Conservation (phyloP, 1,284 basidiomycete genomes). For the Trichosporon coremiiforme region DNA sequence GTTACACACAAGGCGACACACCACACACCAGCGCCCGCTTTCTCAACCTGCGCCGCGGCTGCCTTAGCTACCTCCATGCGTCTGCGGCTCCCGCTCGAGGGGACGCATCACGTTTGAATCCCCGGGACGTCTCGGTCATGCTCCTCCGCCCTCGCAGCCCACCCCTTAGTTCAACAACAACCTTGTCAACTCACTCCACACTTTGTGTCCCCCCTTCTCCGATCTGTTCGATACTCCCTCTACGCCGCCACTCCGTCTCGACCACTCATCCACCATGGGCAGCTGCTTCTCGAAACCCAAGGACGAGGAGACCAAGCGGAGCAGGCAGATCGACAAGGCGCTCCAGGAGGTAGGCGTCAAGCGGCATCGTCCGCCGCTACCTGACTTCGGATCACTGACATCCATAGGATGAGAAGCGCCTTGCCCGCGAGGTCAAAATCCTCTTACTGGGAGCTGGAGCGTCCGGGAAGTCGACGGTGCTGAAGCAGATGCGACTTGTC, state of each 20-base stretch:
- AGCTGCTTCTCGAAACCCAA: slow-evolving; percentile 65
- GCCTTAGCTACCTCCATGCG: neutral
- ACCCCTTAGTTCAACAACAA: neutral
- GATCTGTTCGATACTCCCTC: slow-evolving; percentile 1
- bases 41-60: neutral
- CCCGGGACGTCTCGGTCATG: slow-evolving; percentile 4
- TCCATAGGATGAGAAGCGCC: slow-evolving; percentile 65
- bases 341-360: slow-evolving; percentile 63
- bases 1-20: slow-evolving; percentile 14
- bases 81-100: neutral
- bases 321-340: slow-evolving; percentile 66
- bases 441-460: slow-evolving; percentile 89
- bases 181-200: neutral
- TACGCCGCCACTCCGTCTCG: too few relatives aligned
- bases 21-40: slow-evolving; percentile 5
- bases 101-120: neutral
- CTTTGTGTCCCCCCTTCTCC: neutral
- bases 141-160: neutral
- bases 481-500: slow-evolving; percentile 55
- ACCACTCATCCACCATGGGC: slow-evolving; percentile 63
- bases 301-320: slow-evolving; percentile 39
- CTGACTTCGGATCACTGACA: neutral
- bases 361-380: neutral
- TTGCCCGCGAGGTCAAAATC: slow-evolving; percentile 78
- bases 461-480: slow-evolving; percentile 81